Base-by-base conservation (phyloP, 176 grass and related monocot genomes). In the Oryza longistaminata region DNA sequence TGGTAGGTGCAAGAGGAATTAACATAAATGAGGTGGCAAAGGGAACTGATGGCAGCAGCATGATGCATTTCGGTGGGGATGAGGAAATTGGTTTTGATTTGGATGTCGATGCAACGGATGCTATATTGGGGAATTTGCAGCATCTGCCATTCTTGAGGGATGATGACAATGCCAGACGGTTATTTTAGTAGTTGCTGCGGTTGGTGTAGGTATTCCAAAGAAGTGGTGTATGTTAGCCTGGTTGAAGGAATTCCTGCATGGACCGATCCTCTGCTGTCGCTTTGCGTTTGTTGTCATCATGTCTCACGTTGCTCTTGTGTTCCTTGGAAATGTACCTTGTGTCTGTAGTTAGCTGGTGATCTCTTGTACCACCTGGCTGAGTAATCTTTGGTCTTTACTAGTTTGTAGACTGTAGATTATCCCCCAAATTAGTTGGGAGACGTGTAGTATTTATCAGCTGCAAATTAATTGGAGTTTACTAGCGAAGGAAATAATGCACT, bases 121-220 rank as follows among this genome's bases (percentile, higher is more conserved):
- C 90, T 70, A 87, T 99, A 73, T 68, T 99, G 67, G 96, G 90
- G 14, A 99, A 99, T 87, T 90, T 99, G 75, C 93, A 94, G 66
- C 84, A 92, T 75, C 81, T 99, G 49, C 93, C 96, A 64, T 99
- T 99, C 81, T 93, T 99, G 78, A 99, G 90, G 92, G 96, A 96
- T n/a, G 91, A 92, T 64, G 93, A 75, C 35, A 87, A 92, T 81
- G 72, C 79, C 75, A 82, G 88, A 72, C 44, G 82, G 33, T 76
- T 96, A 85, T 92, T 92, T 75, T 93, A 96, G 81, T 75, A 71
- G 13, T 70, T 33, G 33, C 64, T 90, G 68, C 65, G 73, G 34
- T 79, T 80, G 75, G 75, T 76, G 37, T 69, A 74, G 69, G 89
- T 66, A 85, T 87, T 74, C 71, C 72, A 17, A 82, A 79, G 68